phyloP scores from a whole-genome alignment of 2,329 filamentous ascomycete species.

The Sclerotinia trifoliorum region DNA sequence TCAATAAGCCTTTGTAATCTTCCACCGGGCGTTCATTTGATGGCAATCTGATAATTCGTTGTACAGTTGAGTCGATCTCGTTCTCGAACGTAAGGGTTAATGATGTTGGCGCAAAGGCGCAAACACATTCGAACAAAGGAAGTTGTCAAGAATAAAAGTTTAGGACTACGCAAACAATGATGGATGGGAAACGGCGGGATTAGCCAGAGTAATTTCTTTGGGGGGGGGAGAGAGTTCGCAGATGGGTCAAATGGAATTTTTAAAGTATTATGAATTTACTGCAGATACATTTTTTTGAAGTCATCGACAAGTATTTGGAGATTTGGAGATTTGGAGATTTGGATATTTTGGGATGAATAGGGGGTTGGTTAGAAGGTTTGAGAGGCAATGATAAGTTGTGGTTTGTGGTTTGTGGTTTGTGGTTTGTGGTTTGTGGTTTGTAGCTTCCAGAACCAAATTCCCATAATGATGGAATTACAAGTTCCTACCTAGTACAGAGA shows the following conservation, averaged over 20 bases:
- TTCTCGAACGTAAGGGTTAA: constrained; percentile 19
- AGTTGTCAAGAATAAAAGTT: constrained; percentile 9
- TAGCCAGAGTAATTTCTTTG: not conserved
- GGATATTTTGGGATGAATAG: constrained; percentile 7
- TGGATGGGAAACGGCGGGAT: not conserved
- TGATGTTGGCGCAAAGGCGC: constrained; percentile 36
- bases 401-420: not conserved
- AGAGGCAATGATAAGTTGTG: not conserved
- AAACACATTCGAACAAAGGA: constrained; percentile 33
- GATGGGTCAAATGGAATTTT: constrained; percentile 1
- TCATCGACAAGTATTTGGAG: not conserved
- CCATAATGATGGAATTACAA: not conserved
- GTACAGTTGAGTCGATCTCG: constrained; percentile 21
- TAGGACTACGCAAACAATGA: constrained; percentile 24
- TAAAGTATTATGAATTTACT: constrained; percentile 5
- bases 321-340: not conserved
- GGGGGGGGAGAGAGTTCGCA: not conserved
- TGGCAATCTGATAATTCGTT: constrained; percentile 16
- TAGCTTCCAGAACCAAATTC: not conserved
- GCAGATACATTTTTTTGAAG: not conserved
- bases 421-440: not conserved
- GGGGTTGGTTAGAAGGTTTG: not conserved
- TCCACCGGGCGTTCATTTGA: constrained; percentile 34
- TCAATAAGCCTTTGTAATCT: constrained; percentile 24
- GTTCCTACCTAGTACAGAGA: not conserved